Percentiles rank a stretch among this genome's conserved stretches.
These are phyloP conservation scores for Anastatica hierochuntica DNA, from an alignment of 345 rosid species.

Conservation along the genomic window DNA sequence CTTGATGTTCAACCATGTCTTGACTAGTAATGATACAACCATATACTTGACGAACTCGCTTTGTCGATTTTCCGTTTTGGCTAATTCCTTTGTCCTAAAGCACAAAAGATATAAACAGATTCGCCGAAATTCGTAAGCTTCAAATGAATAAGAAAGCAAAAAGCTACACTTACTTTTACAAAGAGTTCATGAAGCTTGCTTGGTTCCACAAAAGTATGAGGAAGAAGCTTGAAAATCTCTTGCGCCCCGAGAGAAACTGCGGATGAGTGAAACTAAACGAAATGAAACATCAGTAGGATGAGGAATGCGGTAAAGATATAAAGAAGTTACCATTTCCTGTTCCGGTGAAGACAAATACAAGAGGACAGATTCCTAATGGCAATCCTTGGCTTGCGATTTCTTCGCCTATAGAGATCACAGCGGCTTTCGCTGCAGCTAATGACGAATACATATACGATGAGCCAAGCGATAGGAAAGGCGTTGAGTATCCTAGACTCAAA, in stretches of 20 bases:
- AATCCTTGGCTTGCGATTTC: constrained; percentile 70
- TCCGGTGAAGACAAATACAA: constrained; percentile 71
- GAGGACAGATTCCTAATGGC: constrained; percentile 71
- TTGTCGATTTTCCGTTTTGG: constrained; percentile 31
- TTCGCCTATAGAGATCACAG: constrained; percentile 73
- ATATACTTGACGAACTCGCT: constrained; percentile 67
- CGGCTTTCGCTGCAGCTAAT: constrained; percentile 81
- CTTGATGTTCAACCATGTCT: constrained; percentile 72
- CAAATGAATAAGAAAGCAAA: too few relatives aligned
- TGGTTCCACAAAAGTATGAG: constrained; percentile 74
- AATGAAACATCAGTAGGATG: background rate
- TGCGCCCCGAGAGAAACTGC: constrained; percentile 83
- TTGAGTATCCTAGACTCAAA: constrained; percentile 68
- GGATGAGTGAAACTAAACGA: background rate
- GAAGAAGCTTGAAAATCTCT: constrained; percentile 92
- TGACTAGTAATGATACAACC: constrained; percentile 74
- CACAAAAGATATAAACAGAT: too few relatives aligned
- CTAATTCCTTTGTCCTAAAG: constrained; percentile 37
- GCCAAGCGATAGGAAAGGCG: constrained; percentile 70
- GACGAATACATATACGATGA: constrained; percentile 80
- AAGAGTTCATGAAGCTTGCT: constrained; percentile 66
- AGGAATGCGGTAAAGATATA: background rate
- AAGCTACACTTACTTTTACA: constrained; percentile 34
- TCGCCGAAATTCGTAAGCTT: too few relatives aligned
- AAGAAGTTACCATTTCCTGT: constrained; percentile 56